A percentile compares a stretch with the other conserved stretches of the same genome.
Conservation (phyloP, 768 basidiomycete genomes). For the Russula abietina region DNA sequence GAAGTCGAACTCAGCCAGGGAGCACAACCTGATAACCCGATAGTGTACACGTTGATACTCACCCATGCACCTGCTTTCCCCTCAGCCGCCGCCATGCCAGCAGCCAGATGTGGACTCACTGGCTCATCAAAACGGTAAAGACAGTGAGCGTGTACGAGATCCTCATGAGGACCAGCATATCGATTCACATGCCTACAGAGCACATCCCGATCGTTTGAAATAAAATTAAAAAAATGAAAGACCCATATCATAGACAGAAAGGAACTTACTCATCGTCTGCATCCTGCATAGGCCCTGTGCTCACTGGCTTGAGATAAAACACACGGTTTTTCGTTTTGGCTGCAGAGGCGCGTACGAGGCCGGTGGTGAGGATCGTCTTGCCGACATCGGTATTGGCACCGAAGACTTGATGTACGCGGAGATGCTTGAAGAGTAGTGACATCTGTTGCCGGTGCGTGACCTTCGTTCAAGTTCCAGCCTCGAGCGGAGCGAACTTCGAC, state of each 20-base stretch:
- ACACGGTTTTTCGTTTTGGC: slow-evolving; percentile 43
- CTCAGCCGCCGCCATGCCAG: slow-evolving; percentile 41
- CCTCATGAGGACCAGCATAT: slow-evolving; percentile 38
- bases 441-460: slow-evolving; percentile 36
- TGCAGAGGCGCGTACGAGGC: slow-evolving; percentile 75
- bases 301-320: slow-evolving; percentile 84
- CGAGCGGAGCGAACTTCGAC: too few relatives aligned
- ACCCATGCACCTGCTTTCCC: slow-evolving; percentile 33
- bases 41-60: slow-evolving; percentile 3
- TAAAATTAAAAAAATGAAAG: too few relatives aligned
- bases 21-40: background rate
- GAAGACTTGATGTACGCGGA: slow-evolving; percentile 86
- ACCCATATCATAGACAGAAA: background rate
- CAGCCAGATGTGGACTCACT: slow-evolving; percentile 91
- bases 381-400: slow-evolving; percentile 97
- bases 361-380: slow-evolving; percentile 85
- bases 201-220: background rate
- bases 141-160: slow-evolving; percentile 55
- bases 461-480: too few relatives aligned
- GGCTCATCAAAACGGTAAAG: slow-evolving; percentile 83
- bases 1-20: background rate
- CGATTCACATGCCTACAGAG: slow-evolving; percentile 57
- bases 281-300: slow-evolving; percentile 73
- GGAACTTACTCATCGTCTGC: slow-evolving; percentile 71
- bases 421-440: slow-evolving; percentile 79